Percentiles rank a stretch among this genome's conserved stretches.
These are phyloP conservation scores for Orobanche coerulescens DNA, from an alignment of 257 asterid species.

Conservation along the genomic window DNA sequence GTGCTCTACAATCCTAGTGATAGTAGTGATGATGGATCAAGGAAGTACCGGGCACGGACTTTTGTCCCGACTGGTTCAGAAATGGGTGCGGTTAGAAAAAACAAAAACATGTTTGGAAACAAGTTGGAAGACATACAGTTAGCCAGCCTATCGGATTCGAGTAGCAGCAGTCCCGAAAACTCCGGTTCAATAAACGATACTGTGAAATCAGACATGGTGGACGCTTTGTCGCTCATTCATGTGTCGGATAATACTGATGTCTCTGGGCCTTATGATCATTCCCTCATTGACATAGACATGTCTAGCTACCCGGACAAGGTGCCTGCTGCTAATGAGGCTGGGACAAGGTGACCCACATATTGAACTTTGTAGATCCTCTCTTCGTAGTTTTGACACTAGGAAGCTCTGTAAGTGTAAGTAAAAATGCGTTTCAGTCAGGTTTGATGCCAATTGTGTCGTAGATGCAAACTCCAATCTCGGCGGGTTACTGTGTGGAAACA, in stretches of 20 bases:
- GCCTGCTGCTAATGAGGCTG: conserved; percentile 47
- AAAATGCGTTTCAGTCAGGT: background rate
- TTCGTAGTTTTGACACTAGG: conserved; percentile 33
- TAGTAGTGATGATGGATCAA: conserved; percentile 81
- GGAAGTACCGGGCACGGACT: conserved; percentile 83
- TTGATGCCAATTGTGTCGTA: conserved; percentile 2
- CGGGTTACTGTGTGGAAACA: background rate
- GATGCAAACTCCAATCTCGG: conserved; percentile 10
- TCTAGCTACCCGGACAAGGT: conserved; percentile 52
- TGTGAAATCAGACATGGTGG: conserved; percentile 44
- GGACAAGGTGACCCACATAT: conserved; percentile 38
- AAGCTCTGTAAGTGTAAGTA: conserved; percentile 43
- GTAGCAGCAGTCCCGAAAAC: conserved; percentile 29
- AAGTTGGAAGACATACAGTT: conserved; percentile 64
- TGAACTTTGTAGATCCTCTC: background rate
- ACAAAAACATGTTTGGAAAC: conserved; percentile 49
- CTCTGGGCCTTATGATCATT: conserved; percentile 47
- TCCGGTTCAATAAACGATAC: conserved; percentile 22
- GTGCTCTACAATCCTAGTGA: conserved; percentile 88
- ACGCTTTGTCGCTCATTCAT: conserved; percentile 46
- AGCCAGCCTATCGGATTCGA: conserved; percentile 53
- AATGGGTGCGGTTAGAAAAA: conserved; percentile 86
- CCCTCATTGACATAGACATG: conserved; percentile 75
- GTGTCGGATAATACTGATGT: conserved; percentile 30
- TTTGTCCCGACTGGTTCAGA: conserved; percentile 95